phyloP scores from a whole-genome alignment of 208 protist genomes.

The Ichthyophonus hoferi region DNA sequence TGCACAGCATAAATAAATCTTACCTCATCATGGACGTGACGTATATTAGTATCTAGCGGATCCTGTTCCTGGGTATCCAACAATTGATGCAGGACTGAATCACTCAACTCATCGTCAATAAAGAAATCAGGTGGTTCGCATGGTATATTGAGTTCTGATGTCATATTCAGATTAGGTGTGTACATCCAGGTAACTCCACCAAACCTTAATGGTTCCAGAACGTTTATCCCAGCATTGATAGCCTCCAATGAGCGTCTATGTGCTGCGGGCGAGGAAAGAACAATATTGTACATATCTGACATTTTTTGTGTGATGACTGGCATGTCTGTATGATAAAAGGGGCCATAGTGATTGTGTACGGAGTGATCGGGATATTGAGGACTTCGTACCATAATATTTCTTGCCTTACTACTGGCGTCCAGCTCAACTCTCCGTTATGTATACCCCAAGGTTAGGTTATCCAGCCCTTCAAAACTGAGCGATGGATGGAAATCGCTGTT shows the following conservation, averaged over 20 bases:
- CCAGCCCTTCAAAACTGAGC: too few species aligned
- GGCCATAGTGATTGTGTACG: too few species aligned
- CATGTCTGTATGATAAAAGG: too few species aligned
- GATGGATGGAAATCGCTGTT: too few species aligned
- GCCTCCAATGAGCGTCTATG: neutral
- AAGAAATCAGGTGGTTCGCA: neutral
- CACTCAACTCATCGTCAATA: neutral
- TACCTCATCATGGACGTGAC: too few species aligned
- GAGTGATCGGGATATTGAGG: too few species aligned
- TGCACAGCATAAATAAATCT: too few species aligned
- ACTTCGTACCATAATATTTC: too few species aligned
- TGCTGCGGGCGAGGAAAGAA: neutral
- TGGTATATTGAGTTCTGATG: neutral
- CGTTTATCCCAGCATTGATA: neutral
- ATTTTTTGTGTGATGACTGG: neutral
- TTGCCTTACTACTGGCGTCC: too few species aligned
- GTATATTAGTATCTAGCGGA: too few species aligned
- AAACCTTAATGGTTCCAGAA: neutral
- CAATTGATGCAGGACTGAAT: neutral
- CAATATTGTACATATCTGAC: neutral
- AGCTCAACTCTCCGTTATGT: too few species aligned
- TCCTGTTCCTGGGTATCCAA: neutral
- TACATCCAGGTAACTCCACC: neutral
- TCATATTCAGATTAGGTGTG: neutral
- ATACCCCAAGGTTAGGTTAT: too few species aligned